Evolutionary conservation across 371 early-diverging fungal genomes (phyloP).

Genomic region (Funneliformis caledonium): DNA sequence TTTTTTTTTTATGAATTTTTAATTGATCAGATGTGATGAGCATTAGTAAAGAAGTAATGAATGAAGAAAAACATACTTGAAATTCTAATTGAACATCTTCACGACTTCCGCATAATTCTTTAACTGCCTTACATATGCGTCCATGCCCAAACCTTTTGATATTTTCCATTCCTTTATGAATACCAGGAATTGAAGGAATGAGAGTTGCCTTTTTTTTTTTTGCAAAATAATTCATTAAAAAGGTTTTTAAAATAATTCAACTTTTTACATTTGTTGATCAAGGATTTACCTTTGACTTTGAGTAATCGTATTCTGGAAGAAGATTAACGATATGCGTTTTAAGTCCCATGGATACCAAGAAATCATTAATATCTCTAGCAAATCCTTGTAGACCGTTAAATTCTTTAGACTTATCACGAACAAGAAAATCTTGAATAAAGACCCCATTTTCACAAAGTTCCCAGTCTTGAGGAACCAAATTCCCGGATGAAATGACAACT

Average conservation of each 20-base stretch:
- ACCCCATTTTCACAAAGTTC: constrained; percentile 45
- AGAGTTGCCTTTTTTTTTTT: constrained; percentile 15
- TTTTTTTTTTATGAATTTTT: not conserved
- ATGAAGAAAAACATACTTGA: constrained; percentile 15
- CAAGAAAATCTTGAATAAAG: constrained; percentile 42
- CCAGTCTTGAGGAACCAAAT: constrained; percentile 53
- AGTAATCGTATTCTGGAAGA: constrained; percentile 33
- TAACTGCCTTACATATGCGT: constrained; percentile 23
- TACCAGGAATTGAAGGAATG: constrained; percentile 38
- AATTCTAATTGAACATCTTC: constrained; percentile 33
- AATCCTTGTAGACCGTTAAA: not conserved
- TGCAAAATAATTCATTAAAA: not conserved
- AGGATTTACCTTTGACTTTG: not conserved
- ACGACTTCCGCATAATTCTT: constrained; percentile 1
- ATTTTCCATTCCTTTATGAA: not conserved
- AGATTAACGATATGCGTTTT: not conserved
- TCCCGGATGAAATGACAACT: constrained; percentile 49
- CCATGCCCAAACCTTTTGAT: constrained; percentile 7
- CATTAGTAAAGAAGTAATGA: not conserved
- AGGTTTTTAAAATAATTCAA: not conserved
- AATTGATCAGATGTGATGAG: not conserved
- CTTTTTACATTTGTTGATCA: not conserved
- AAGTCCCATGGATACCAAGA: constrained; percentile 21
- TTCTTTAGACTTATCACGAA: not conserved
- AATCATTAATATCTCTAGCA: constrained; percentile 6